Base-by-base conservation (phyloP, 1,284 basidiomycete species). In the Cerrena zonata region DNA sequence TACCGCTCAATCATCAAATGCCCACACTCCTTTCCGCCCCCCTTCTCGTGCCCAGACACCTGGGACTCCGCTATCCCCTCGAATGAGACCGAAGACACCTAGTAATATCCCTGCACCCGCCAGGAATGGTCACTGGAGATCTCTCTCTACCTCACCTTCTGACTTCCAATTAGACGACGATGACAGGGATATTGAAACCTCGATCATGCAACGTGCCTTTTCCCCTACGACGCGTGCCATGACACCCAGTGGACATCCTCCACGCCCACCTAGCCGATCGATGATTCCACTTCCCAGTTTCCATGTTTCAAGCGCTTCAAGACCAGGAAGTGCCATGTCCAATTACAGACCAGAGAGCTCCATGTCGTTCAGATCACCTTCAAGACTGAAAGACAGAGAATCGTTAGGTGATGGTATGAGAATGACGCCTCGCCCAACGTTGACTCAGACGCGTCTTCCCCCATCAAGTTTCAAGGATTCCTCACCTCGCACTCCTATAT, bases 241-340 rank as follows among this genome's bases (percentile, higher is more conserved):
- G 44, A 76, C 76, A 12, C 72, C 73, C 0, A 64, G 69, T 18
- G 63, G 71, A 27, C 54, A 62, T 7, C 80, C 79, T 42, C 78
- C 82, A n/a, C 77, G 89, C 34, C 85, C 88, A 27, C 86, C 87
- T 1, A 89, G 87, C 62, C 77, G 85, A 51, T 90, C 88, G 3
- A 85, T 80, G 79, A 90, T 91, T 53, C 88, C 89, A 18, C 74
- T 89, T 19, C 87, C 88, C 3, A 82, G 75, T 54, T 71, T 90
- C 2, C 82, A 86, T 46, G 66, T 89, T 41, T 80, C 81, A 2
- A 77, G 82, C 2, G 80, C 80, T 7, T 89, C 87, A 23, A 75
- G 87, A 41, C 84, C 88, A 0, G 74, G 75, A 1, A 81, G 86
- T 1, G 76, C 84, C 3, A 78, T 86, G 78, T 90, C 88, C 3